Evolutionary conservation across 2,329 filamentous ascomycete genomes (phyloP).

Genomic region (Pseudonectria buxi): DNA sequence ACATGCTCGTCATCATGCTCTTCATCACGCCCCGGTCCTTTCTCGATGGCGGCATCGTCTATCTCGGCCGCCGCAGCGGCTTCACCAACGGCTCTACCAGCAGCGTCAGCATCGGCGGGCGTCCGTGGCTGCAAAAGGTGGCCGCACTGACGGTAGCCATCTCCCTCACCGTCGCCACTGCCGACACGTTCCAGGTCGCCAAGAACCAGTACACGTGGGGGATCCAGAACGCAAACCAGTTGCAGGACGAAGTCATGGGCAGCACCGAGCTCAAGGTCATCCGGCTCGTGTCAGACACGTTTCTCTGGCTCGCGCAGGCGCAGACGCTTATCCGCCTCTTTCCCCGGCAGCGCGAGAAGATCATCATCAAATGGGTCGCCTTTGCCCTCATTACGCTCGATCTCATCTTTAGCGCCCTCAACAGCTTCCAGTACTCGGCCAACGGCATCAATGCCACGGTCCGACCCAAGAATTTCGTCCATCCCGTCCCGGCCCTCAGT

Average conservation of each 20-base stretch:
- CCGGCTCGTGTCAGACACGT: slow-evolving; percentile 88
- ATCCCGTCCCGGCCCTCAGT: slow-evolving; percentile 83
- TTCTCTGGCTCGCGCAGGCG: slow-evolving; percentile 94
- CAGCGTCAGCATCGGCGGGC: slow-evolving; percentile 78
- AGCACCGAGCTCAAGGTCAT: slow-evolving; percentile 84
- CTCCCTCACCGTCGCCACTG: slow-evolving; percentile 87
- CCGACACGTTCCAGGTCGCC: slow-evolving; percentile 81
- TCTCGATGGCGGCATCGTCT: slow-evolving; percentile 76
- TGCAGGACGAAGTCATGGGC: slow-evolving; percentile 75
- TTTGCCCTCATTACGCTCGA: slow-evolving; percentile 90
- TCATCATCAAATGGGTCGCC: slow-evolving; percentile 98
- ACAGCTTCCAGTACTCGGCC: slow-evolving; percentile 64
- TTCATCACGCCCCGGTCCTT: slow-evolving; percentile 93
- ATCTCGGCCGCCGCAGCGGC: slow-evolving; percentile 73
- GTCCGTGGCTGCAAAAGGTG: slow-evolving; percentile 88
- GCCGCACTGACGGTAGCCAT: slow-evolving; percentile 68
- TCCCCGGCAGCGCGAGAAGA: slow-evolving; percentile 91
- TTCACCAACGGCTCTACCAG: slow-evolving; percentile 77
- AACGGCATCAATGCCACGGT: slow-evolving; percentile 46
- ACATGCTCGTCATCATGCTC: slow-evolving; percentile 88
- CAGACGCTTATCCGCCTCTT: slow-evolving; percentile 95
- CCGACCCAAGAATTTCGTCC: slow-evolving; percentile 69
- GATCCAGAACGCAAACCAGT: slow-evolving; percentile 67
- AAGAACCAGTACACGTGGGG: slow-evolving; percentile 73
- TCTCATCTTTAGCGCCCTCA: slow-evolving; percentile 82